Conservation (phyloP, 192 early-diverging fungal species). For the Coemansia sp. region DNA sequence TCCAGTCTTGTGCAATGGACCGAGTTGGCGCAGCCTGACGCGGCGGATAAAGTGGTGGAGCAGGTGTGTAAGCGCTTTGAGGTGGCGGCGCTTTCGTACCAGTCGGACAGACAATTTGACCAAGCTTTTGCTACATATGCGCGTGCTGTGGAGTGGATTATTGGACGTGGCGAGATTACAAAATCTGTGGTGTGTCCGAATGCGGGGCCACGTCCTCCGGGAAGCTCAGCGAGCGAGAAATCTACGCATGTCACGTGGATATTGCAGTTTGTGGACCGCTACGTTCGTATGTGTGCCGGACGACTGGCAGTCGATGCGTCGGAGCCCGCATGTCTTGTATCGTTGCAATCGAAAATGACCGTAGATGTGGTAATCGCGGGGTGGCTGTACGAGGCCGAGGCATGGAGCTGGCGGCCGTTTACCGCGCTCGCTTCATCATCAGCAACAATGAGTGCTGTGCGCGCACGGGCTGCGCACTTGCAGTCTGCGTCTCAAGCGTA, state of each 20-base stretch:
- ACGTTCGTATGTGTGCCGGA: conserved; percentile 42
- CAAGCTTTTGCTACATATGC: conserved; percentile 18
- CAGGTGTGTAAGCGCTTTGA: conserved; percentile 55
- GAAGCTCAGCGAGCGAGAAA: conserved; percentile 11
- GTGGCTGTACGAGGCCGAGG: conserved; percentile 47
- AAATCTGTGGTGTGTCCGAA: neutral
- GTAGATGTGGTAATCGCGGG: neutral
- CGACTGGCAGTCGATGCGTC: conserved; percentile 20
- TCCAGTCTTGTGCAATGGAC: conserved; percentile 32
- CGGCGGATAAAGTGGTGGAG: conserved; percentile 9
- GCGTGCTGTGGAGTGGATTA: conserved; percentile 24
- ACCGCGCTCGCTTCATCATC: neutral
- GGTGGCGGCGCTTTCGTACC: conserved; percentile 35
- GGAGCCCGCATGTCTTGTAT: neutral
- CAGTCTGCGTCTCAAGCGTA: conserved; percentile 17
- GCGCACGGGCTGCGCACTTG: conserved; percentile 7
- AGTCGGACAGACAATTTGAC: conserved; percentile 15
- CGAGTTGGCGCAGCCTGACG: neutral
- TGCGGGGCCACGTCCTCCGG: conserved; percentile 15
- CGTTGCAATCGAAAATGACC: conserved; percentile 5
- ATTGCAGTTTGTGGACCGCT: conserved; percentile 36
- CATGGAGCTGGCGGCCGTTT: conserved; percentile 27
- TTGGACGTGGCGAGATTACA: neutral
- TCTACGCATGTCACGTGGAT: conserved; percentile 5
- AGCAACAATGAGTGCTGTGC: neutral